Evolutionary conservation across 2,329 filamentous ascomycete species (phyloP).

Genomic region (Penicillium sclerotigenum): DNA sequence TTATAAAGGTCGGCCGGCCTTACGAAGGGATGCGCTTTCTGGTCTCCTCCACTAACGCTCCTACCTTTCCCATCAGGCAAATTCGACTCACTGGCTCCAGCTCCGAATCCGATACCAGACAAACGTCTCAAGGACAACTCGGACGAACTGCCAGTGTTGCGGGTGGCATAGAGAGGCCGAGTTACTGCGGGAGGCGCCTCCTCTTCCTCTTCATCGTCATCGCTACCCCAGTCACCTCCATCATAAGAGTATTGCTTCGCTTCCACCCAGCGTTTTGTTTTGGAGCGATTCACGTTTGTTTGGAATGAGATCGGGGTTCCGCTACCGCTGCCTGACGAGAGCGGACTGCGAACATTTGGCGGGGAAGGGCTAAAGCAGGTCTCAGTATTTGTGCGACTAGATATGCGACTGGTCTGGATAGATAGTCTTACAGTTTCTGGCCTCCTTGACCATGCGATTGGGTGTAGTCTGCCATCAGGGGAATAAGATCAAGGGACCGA

Average conservation of each 20-base stretch:
- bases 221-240: constrained; percentile 86
- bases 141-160: constrained; percentile 26
- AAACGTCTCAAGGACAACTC: constrained; percentile 21
- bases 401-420: background rate
- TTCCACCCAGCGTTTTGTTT: constrained; percentile 93
- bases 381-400: constrained; percentile 13
- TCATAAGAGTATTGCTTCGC: constrained; percentile 84
- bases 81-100: constrained; percentile 15
- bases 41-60: constrained; percentile 27
- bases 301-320: constrained; percentile 62
- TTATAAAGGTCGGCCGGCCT: constrained; percentile 76
- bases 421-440: constrained; percentile 25
- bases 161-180: constrained; percentile 25
- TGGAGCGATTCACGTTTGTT: constrained; percentile 80
- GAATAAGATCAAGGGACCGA: constrained; percentile 1
- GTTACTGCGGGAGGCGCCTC: constrained; percentile 46
- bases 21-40: constrained; percentile 62
- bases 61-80: constrained; percentile 13
- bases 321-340: constrained; percentile 27
- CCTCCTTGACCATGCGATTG: constrained; percentile 24
- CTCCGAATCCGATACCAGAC: constrained; percentile 12
- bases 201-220: constrained; percentile 60
- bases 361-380: constrained; percentile 15
- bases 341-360: constrained; percentile 26
- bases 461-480: constrained; percentile 28